Percentiles rank a stretch among this genome's conserved stretches.
Conservation (phyloP, 1,139 yeast species). For the Wickerhamomyces sp. region DNA sequence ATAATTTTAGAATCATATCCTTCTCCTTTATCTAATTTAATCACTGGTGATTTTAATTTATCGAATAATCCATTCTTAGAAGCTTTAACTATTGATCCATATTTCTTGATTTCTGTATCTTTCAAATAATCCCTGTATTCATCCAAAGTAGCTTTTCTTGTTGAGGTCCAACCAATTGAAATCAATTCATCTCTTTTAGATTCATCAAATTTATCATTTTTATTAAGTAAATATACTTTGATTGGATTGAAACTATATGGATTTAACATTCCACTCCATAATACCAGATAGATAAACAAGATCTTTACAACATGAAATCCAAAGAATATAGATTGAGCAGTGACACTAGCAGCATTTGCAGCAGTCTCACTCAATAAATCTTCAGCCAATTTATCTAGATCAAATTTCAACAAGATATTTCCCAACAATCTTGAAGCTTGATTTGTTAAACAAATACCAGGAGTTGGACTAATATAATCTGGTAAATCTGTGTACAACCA, state of each 20-base stretch:
- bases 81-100: conserved; percentile 79
- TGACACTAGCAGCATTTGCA: conserved; percentile 30
- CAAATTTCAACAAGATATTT: conserved; percentile 30
- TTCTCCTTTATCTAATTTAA: conserved; percentile 65
- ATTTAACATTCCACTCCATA: conserved; percentile 71
- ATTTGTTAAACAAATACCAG: conserved; percentile 81
- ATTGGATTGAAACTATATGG: conserved; percentile 56
- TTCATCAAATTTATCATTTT: conserved; percentile 22
- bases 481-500: conserved; percentile 97
- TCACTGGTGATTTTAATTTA: conserved; percentile 55
- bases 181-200: conserved; percentile 49
- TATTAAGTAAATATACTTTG: conserved; percentile 22
- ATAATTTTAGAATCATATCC: conserved; percentile 67
- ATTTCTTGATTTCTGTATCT: conserved; percentile 54
- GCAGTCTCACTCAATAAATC: conserved; percentile 45
- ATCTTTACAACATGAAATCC: conserved; percentile 63
- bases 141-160: conserved; percentile 64
- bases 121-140: conserved; percentile 74
- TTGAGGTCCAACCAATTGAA: conserved; percentile 88
- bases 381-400: conserved; percentile 35
- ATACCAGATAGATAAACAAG: conserved; percentile 46
- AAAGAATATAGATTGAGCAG: conserved; percentile 67
- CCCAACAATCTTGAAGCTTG: conserved; percentile 41
- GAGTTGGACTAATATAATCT: conserved; percentile 83
- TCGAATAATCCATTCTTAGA: conserved; percentile 68